Base-by-base conservation (phyloP, 1,139 yeast species). In the Candida sp. region DNA sequence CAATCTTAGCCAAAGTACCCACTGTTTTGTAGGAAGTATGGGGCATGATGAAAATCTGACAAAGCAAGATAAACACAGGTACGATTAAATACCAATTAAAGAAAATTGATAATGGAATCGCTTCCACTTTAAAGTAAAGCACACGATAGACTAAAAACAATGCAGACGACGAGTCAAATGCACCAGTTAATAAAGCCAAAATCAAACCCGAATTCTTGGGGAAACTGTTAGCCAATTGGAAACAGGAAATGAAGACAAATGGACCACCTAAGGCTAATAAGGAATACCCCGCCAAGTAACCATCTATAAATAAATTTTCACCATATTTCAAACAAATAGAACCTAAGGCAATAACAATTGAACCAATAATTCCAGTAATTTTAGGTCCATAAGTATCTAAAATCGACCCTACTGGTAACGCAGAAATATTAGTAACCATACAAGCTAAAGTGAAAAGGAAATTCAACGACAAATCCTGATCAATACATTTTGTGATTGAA, bases 371-470 rank as follows among this genome's bases (percentile, higher is more conserved):
- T 0, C 95, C 95, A 42, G 91, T 80, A 3, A 84, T 68, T 49
- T 87, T 72, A 4, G 97, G 97, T 0, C 98, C 98, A 56, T 73
- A 82, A 19, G 70, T 63, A 57, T 91, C 97, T 43, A 91, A 70
- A 21, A 87, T 73, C 35, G 81, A 75, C 0, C 97, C 97, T 6
- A 90, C 96, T 0, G 87, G 75, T 45, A 91, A 71, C 0, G 97
- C 95, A 39, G 84, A 79, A 5, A 86, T 79, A 57, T 89, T 90
- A n/a, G 97, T 89, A 5, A 85, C 79, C 57, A 87, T 91, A 12
- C 97, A 93, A 32, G 95, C 95, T 33, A 84, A 70, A 0, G 96
- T 86, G 66, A 90, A 91, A 74, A 90, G 78, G 56, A 81, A 75
- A 61, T 91, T 91, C 49, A 91, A 73, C 46, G 87, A 78, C 55